Evolutionary conservation across 73 alveolate genomes (phyloP), one percentile per base, ranked within the genome.

Genomic region (Uronychia setigera): DNA sequence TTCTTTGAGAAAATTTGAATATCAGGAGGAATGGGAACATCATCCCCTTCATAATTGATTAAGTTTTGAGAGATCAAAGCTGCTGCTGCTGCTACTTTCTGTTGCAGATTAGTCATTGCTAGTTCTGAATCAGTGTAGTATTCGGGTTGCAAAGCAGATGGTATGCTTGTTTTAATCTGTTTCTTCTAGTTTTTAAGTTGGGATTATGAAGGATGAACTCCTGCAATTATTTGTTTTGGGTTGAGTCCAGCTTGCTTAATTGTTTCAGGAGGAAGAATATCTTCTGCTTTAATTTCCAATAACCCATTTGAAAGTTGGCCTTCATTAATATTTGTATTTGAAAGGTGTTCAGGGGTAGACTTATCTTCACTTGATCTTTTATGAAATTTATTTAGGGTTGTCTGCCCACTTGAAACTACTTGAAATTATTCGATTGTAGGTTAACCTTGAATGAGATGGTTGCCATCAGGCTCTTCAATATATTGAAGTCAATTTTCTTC

Each of bases 11-110:
- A 46, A 19, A 46, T 46, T 46, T 46, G 19, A 19, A 46, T 46
- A 19, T 46, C 67, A 46, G 67, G 67, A 46, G 67, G 67, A 46
- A 46, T 46, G 67, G 67, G 67, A 19, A 46, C 67, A 46, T 46
- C 67, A 46, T 46, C 67, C 5, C 67, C 67, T 46, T 46, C 67
- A 19, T 46, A 46, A 19, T 46, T 46, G 67, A 46, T 46, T 19
- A 46, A 19, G 19, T 46, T 46, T 46, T 46, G 5, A 11, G 67
- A 46, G 67, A 46, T 46, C n/a, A 46, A 11, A 19, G 67, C 67
- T 5, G 67, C 67, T 46, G 67, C 67, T 5, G 67, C 67, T 46
- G 67, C 67, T 19, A 46, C 67, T 19, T 46, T 46, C 67, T 46
- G 67, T 19, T 46, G 19, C 67, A 46, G 67, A 19, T 46, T 46